Base-by-base conservation (phyloP, 345 rosid species). In the Eucalyptus melliodora region DNA sequence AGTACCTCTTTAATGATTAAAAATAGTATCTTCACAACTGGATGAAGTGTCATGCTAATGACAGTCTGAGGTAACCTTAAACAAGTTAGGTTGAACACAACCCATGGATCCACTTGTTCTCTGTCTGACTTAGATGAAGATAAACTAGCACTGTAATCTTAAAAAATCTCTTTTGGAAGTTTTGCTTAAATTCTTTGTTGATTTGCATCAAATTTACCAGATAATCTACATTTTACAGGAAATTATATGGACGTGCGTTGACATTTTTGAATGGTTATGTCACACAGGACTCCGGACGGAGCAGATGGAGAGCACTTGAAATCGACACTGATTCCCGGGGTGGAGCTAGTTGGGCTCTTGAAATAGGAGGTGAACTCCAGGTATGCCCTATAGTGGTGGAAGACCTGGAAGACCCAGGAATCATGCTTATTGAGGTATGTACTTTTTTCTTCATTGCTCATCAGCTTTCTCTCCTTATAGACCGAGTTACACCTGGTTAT, bases 311-410 rank as follows among this genome's bases (percentile, higher is more conserved):
- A 50, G 89, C 93, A 9, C 87, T 91, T 10, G 92, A 93, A 53
- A 86, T 90, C n/a, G 89, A 88, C 4, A 87, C 90, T 11, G 50
- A 67, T 42, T 44, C 10, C 89, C 88, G 90, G 89, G 91, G 50
- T 16, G 94, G 93, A 49, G 89, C 90, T 21, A 94, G 95, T 82
- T 91, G 94, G 96, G 95, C 93, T 6, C 88, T 89, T 53, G 96
- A 96, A 50, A 77, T 93, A 56, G 95, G 93, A 90, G 87, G 87
- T 17, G 94, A 94, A 55, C 89, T 44, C 47, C 93, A 90, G 56
- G 65, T 86, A 24, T 96, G 94, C 86, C 97, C 97, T 4, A 95
- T 96, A 30, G 89, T 92, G 15, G 95, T 96, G n/a, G 95, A 96
- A 89, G 97, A 95, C 91, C 95, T 96, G 88, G 86, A 92, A 49